Base-by-base conservation (phyloP, 1,284 basidiomycete genomes). In the Lentinula novae-zelandiae region DNA sequence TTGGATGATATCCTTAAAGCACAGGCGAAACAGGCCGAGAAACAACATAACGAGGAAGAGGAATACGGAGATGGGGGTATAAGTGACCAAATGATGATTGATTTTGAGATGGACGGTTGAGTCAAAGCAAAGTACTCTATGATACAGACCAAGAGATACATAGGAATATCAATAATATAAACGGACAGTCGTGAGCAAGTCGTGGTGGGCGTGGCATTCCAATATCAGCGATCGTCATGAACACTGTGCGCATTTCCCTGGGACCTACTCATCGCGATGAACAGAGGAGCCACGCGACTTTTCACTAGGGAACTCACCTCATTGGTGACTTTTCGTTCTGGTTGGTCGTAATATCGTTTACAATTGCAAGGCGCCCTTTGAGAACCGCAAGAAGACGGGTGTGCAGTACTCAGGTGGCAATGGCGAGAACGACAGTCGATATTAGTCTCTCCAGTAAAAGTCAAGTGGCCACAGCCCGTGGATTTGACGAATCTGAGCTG, bases 1-100 rank as follows among this genome's bases (percentile, higher is more conserved):
- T 72, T 96, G 7, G 89, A 90, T 67, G 92, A 97, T 70, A 81
- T 97, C 39, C 81, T 91, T 68, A 86, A 84, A 69, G 88, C 89
- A 31, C 92, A 95, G 71, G 85, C 82, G 40, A 92, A 91, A 68
- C 90, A 93, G 68, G 80, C 79, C 49, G 77, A 82, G 66, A 72
- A 75, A n/a, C 80, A 80, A 65, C 73, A 76, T 66, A 74, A 70
- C 10, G 80, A 82, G 6, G 85, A 86, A 61, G 83, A 86, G 50
- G 79, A 82, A 53, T 90, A 84, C 66, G 89, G 81, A 5, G 86
- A 90, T 66, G 88, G 85, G 0, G 90, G 88, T n/a, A 79, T 92
- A 61, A 82, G 83, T 51, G 90, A 92, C 67, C 78, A 75, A 57
- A 81, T 85, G 75, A 68, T 92, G 53, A 79, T 82, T 64, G 84